Evolutionary conservation across 2,329 filamentous ascomycete genomes (phyloP).

Genomic region (Domatiomyces globalis): DNA sequence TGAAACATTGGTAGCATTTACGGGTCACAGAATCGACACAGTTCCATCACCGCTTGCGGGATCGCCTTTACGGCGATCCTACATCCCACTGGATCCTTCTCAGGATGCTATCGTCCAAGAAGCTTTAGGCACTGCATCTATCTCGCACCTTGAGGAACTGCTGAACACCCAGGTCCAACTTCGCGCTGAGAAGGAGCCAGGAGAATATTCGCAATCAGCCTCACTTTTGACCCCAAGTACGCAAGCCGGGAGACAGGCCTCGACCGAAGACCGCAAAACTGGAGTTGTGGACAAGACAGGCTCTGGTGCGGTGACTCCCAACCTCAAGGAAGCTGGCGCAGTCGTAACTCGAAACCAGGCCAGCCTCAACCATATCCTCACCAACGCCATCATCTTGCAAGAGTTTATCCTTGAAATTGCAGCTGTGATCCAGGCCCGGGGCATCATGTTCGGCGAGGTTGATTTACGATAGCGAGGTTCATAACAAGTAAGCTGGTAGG

Average conservation of each 20-base stretch:
- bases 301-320: constrained; percentile 12
- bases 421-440: constrained; percentile 59
- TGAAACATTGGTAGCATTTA: not conserved
- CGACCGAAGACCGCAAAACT: not conserved
- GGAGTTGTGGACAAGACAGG: constrained; percentile 2
- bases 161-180: constrained; percentile 11
- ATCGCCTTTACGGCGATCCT: not conserved
- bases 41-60: not conserved
- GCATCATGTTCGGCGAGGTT: constrained; percentile 59
- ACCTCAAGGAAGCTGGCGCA: constrained; percentile 3
- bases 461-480: constrained; percentile 2
- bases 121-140: not conserved
- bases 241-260: constrained; percentile 3
- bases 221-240: constrained; percentile 8
- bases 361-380: constrained; percentile 63
- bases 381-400: constrained; percentile 65
- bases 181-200: constrained; percentile 3
- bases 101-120: not conserved
- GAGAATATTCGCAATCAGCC: constrained; percentile 9
- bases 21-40: not conserved
- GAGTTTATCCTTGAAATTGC: constrained; percentile 67
- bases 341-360: constrained; percentile 32
- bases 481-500: too few species aligned
- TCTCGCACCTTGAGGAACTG: not conserved
- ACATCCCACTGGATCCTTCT: not conserved